These are phyloP conservation scores for Claviceps spartinae DNA, from an alignment of 2,329 filamentous ascomycete species.

Conservation along the genomic window DNA sequence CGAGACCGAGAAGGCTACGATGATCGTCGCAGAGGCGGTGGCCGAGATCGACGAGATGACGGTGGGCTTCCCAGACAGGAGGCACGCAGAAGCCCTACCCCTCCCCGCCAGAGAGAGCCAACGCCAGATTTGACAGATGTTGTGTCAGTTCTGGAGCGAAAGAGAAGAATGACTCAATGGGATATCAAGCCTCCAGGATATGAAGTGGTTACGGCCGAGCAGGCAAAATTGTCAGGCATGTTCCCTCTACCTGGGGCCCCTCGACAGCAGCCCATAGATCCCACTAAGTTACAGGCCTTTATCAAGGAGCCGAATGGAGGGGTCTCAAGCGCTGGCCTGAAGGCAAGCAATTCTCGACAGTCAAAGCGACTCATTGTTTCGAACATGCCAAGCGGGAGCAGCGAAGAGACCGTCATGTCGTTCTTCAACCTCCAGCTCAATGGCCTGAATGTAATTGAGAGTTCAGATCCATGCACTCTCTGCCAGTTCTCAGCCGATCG, in stretches of 20 bases:
- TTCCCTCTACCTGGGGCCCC: conserved; percentile 94
- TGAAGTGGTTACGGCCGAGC: conserved; percentile 94
- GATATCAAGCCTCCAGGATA: conserved; percentile 98
- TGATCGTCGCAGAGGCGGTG: conserved; percentile 39
- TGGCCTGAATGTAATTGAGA: conserved; percentile 81
- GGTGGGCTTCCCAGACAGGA: conserved; percentile 30
- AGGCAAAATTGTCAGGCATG: conserved; percentile 97
- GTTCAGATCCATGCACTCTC: conserved; percentile 69
- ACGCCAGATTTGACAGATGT: conserved; percentile 89
- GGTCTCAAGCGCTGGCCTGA: conserved; percentile 63
- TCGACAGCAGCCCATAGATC: conserved; percentile 89
- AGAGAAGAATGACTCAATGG: conserved; percentile 93
- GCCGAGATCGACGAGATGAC: conserved; percentile 28
- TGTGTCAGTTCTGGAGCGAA: conserved; percentile 68
- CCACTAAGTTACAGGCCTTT: conserved; percentile 83
- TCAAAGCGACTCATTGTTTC: conserved; percentile 82
- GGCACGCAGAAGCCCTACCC: conserved; percentile 60
- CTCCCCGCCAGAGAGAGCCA: conserved; percentile 82
- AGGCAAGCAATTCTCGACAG: conserved; percentile 86
- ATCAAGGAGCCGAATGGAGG: conserved; percentile 76
- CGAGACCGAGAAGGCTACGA: conserved; percentile 42
- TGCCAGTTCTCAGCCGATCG: conserved; percentile 70
- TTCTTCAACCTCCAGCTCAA: conserved; percentile 98
- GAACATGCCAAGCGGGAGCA: conserved; percentile 62
- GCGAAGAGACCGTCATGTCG: conserved; percentile 59